These are phyloP conservation scores for Hygrocybe punicea DNA, from an alignment of 768 basidiomycete genomes.

Conservation along the genomic window DNA sequence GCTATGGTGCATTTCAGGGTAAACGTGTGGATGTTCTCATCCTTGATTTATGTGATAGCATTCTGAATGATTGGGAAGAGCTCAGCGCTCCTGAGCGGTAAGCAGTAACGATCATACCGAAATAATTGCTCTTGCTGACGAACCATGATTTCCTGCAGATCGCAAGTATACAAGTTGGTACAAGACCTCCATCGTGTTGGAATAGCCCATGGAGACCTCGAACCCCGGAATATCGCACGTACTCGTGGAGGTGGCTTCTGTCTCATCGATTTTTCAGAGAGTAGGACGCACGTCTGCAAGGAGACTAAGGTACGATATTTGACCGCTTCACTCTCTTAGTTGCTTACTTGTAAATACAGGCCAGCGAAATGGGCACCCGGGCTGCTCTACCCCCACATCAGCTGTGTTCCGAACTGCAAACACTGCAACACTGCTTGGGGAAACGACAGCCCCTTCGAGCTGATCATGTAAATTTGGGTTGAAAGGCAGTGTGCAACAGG, in stretches of 20 bases:
- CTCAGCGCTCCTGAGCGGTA: slow-evolving; percentile 17
- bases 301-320: slow-evolving; percentile 9
- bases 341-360: slow-evolving; percentile 2
- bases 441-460: too few species aligned
- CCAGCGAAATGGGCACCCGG: slow-evolving; percentile 10
- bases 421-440: slow-evolving; percentile 25
- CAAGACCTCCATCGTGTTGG: slow-evolving; percentile 19
- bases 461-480: too few species aligned
- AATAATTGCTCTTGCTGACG: slow-evolving; percentile 14
- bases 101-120: slow-evolving; percentile 7
- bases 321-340: neutral
- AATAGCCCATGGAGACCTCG: slow-evolving; percentile 18
- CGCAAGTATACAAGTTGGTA: slow-evolving; percentile 17
- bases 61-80: slow-evolving; percentile 18
- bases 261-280: slow-evolving; percentile 19
- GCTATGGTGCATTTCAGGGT: slow-evolving; percentile 19
- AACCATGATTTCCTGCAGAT: slow-evolving; percentile 18
- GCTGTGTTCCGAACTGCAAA: slow-evolving; percentile 18
- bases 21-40: slow-evolving; percentile 15
- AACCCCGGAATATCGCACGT: slow-evolving; percentile 17
- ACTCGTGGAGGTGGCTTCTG: slow-evolving; percentile 16
- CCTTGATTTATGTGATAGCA: slow-evolving; percentile 19
- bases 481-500: too few species aligned
- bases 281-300: slow-evolving; percentile 14
- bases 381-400: slow-evolving; percentile 9